Base-by-base conservation (phyloP, 2,329 filamentous ascomycete species). In the Scedosporium dehoogii region DNA sequence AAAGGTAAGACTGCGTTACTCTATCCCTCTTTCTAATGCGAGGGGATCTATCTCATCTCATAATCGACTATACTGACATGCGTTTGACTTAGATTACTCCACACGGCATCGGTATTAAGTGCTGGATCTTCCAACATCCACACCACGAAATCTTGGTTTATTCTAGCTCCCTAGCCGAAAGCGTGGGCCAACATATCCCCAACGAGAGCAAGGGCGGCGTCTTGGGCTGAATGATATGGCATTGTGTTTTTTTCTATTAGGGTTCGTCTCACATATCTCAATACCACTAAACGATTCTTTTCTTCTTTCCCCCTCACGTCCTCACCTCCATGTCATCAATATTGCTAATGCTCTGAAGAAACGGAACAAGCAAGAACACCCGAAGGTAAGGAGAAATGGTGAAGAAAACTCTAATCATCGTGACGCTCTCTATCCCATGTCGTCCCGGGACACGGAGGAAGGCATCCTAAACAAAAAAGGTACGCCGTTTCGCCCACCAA, bases 1-100 rank as follows among this genome's bases (percentile, higher is more conserved):
- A 99, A 97, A 81, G 92, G 73, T 69, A 59, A 71, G 70, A 61
- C 29, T 55, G 16, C 29, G 41, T 12, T 33, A 59, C 9, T 60
- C 29, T 46, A 5, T 7, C 14, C 9, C 12, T 38, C 42, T 58
- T 10, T 61, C 29, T 33, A 9, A 33, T 33, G 29, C 29, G 29
- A 6, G 29, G 29, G 29, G 6, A 33, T 33, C 29, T 7, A 33
- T 33, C 29, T 33, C 29, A 33, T 33, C 29, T 33, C 6, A 33
- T 33, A 9, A 2, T 33, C 29, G 29, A 33, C 6, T 33, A 7
- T 41, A 56, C 12, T 25, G 29, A 7, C 23, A 57, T 57, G 33
- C 14, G 29, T 9, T 33, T 33, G 29, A 33, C 29, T 33, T 33
- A 33, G 71, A 73, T 63, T 75, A 75, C 63, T 74, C 73, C 33